Conservation (phyloP, 2,329 filamentous ascomycete genomes). For the Sporothrix brasiliensis region DNA sequence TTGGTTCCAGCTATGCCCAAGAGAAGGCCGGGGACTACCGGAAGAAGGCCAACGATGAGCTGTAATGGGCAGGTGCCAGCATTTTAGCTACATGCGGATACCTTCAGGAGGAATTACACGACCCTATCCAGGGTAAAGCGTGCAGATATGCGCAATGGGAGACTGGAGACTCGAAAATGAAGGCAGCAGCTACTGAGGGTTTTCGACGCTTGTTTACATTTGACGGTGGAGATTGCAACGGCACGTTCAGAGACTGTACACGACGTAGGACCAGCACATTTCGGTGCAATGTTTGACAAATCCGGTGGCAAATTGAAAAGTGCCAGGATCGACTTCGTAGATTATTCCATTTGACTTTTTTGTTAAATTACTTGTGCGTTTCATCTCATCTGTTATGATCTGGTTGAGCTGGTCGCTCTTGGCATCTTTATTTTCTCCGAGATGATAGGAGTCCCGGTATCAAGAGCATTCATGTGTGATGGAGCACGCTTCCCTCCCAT, state of each 20-base stretch:
- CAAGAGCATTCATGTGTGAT: background rate
- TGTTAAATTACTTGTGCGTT: background rate
- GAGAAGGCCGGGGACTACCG: slow-evolving; percentile 48
- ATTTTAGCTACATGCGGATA: background rate
- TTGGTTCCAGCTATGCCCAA: slow-evolving; percentile 54
- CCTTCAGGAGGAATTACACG: too few relatives aligned
- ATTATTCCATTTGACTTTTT: slow-evolving; percentile 9
- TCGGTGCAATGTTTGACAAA: background rate
- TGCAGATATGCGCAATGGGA: too few relatives aligned
- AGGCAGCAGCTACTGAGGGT: background rate
- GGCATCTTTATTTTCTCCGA: background rate
- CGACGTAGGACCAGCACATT: background rate
- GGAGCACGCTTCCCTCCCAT: too few relatives aligned
- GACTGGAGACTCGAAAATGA: background rate
- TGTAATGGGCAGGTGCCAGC: slow-evolving; percentile 44
- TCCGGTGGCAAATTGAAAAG: background rate
- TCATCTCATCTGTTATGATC: background rate
- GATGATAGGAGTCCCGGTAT: background rate
- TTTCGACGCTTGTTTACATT: slow-evolving; percentile 2
- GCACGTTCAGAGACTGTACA: slow-evolving; percentile 21
- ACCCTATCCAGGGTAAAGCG: too few relatives aligned
- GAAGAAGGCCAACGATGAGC: slow-evolving; percentile 52
- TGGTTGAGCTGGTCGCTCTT: too few relatives aligned
- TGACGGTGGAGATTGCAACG: background rate
- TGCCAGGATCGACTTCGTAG: background rate